phyloP scores from a whole-genome alignment of 1,284 basidiomycete species.

The Malassezia brasiliensis region DNA sequence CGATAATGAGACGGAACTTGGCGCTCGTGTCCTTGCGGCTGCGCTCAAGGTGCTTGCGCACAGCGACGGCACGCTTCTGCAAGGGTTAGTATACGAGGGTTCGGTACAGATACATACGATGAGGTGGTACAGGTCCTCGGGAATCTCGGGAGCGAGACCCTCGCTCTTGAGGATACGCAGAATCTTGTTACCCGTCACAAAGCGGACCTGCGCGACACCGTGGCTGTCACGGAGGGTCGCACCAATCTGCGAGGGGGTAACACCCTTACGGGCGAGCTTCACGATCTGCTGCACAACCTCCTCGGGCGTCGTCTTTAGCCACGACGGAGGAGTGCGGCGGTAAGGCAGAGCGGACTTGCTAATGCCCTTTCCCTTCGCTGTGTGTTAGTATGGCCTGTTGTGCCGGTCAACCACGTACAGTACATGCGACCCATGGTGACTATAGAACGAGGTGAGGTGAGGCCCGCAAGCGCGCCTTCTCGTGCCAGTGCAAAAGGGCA shows the following conservation, averaged over 20 bases:
- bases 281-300: conserved; percentile 92
- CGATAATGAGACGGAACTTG: conserved; percentile 86
- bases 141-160: conserved; percentile 91
- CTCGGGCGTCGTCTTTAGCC: conserved; percentile 92
- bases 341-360: conserved; percentile 90
- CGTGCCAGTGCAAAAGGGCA: neutral
- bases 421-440: conserved; percentile 48
- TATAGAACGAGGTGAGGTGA: conserved; percentile 7
- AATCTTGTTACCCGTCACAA: conserved; percentile 98
- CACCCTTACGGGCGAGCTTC: conserved; percentile 95
- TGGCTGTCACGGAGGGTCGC: conserved; percentile 95
- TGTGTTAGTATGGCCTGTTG: conserved; percentile 17
- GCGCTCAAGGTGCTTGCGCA: conserved; percentile 95
- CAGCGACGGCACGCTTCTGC: conserved; percentile 89
- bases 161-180: conserved; percentile 93
- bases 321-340: conserved; percentile 83
- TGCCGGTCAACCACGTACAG: conserved; percentile 17
- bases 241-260: conserved; percentile 96
- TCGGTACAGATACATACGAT: conserved; percentile 52
- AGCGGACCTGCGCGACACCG: conserved; percentile 88
- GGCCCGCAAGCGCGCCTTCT: neutral
- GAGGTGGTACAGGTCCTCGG: conserved; percentile 98
- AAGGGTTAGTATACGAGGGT: neutral
- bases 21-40: conserved; percentile 83
- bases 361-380: conserved; percentile 48